A percentile compares a stretch with the other conserved stretches of the same genome.
Conservation (phyloP, 768 basidiomycete genomes). For the Kwoniella bestiolae region DNA sequence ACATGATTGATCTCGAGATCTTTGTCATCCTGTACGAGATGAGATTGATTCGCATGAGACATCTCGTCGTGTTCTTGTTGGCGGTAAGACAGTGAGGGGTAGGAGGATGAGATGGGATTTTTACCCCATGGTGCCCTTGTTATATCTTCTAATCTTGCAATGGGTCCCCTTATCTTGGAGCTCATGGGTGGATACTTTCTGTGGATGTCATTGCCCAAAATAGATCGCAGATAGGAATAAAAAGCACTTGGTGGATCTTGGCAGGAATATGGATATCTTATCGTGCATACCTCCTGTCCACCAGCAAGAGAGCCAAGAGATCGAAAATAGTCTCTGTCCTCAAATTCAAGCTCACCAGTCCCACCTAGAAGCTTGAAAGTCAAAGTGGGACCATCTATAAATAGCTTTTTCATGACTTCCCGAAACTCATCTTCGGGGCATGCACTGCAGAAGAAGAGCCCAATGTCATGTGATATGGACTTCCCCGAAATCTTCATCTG, state of each 20-base stretch:
- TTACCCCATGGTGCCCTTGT: background rate
- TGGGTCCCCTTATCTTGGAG: background rate
- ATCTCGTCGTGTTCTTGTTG: background rate
- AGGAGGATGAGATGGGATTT: too few species aligned
- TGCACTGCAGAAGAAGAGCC: background rate
- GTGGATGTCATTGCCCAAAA: background rate
- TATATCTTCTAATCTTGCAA: background rate
- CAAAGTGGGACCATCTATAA: background rate
- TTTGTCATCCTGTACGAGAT: constrained; percentile 11
- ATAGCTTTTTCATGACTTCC: too few species aligned
- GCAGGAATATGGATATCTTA: background rate
- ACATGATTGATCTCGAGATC: constrained; percentile 23
- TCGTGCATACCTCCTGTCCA: too few species aligned
- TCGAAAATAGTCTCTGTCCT: too few species aligned
- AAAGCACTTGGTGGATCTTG: too few species aligned
- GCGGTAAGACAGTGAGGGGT: too few species aligned
- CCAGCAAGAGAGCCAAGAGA: too few species aligned
- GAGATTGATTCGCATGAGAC: background rate
- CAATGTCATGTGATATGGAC: background rate
- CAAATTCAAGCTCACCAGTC: background rate
- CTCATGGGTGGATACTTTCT: background rate
- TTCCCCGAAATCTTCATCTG: background rate
- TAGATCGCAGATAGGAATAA: background rate
- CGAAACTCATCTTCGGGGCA: too few species aligned
- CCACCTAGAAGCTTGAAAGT: background rate